Evolutionary conservation across 1,284 basidiomycete species (phyloP).

Genomic region (Taiwanofungus camphoratus): DNA sequence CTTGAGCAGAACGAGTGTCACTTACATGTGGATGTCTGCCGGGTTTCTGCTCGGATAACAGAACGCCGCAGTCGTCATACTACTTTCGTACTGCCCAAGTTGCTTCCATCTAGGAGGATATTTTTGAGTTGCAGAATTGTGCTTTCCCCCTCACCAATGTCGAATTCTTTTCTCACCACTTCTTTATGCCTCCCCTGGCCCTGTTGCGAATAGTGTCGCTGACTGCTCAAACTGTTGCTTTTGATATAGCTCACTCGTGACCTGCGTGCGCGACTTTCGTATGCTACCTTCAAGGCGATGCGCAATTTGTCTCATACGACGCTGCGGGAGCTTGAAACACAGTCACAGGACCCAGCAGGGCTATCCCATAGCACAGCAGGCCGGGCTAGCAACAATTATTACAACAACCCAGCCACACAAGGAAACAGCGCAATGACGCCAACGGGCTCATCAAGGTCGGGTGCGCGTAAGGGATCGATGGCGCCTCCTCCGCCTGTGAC

Average conservation of each 20-base stretch:
- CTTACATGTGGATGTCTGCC: no score
- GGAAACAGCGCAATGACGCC: slow-evolving; percentile 24
- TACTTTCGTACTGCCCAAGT: neutral
- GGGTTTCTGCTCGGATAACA: no score
- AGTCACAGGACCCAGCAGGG: slow-evolving; percentile 39
- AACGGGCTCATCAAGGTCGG: slow-evolving; percentile 24
- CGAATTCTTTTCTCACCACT: neutral
- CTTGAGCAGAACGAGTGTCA: no score
- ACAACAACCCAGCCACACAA: slow-evolving; percentile 45
- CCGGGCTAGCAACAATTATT: slow-evolving; percentile 34
- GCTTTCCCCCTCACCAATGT: neutral
- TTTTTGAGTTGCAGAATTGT: neutral
- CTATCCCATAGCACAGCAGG: slow-evolving; percentile 47
- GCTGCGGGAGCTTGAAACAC: slow-evolving; percentile 61
- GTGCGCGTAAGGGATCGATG: slow-evolving; percentile 38
- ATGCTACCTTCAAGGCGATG: slow-evolving; percentile 75
- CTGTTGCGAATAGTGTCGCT: slow-evolving; percentile 20
- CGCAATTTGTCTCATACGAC: slow-evolving; percentile 62
- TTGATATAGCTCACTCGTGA: slow-evolving; percentile 63
- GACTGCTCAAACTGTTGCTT: slow-evolving; percentile 30
- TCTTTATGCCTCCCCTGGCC: neutral
- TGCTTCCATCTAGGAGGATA: neutral
- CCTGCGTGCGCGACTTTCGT: slow-evolving; percentile 68
- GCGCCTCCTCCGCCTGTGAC: slow-evolving; percentile 40
- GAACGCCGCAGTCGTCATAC: neutral